Evolutionary conservation across 225 moss, liverwort and hornwort species (phyloP), one percentile per base, ranked within the genome.

Genomic region (Rhytidiadelphus loreus): DNA sequence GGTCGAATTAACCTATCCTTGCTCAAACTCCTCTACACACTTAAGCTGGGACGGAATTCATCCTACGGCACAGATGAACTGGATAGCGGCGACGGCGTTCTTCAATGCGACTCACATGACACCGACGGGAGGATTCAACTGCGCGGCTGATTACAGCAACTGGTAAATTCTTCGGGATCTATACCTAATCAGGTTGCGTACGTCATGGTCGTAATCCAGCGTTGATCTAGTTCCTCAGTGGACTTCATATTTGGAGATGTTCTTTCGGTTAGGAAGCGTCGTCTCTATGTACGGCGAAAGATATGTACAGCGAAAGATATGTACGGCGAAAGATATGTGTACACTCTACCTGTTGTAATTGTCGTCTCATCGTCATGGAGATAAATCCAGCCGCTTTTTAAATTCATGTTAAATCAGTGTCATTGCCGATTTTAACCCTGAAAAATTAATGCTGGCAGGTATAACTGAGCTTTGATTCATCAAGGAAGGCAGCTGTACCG

Each of bases 1-100:
- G 16, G 15, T 91, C 48, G 43, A 88, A 5, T 79, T 93, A 73
- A 75, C 61, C 53, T 86, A 85, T n/a, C 90, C 93, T 65, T 95
- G 95, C 92, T 55, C 48, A 53, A 88, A 95, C 86, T 92, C 94
- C 25, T 50, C 91, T 37, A 48, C 82, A 16, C 12, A 90, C 87
- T 41, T 92, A 53, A 94, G 76, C 84, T 95, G 94, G 94, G 95
- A 95, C 69, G 95, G 95, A 57, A 89, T 93, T 57, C 95, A 95
- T 89, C 91, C 93, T 56, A 83, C 95, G 62, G 81, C 90, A 25
- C 89, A 90, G 65, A 90, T 95, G 89, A 93, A 91, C 85, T 84
- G 75, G 66, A 89, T 90, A 86, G 93, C 91, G 29, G 95, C 93
- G 53, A 81, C 90, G 37, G 87, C 91, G 15, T 95, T 95, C 83